Evolutionary conservation across 2,329 filamentous ascomycete genomes (phyloP).

Genomic region (Talaromyces sp.): DNA sequence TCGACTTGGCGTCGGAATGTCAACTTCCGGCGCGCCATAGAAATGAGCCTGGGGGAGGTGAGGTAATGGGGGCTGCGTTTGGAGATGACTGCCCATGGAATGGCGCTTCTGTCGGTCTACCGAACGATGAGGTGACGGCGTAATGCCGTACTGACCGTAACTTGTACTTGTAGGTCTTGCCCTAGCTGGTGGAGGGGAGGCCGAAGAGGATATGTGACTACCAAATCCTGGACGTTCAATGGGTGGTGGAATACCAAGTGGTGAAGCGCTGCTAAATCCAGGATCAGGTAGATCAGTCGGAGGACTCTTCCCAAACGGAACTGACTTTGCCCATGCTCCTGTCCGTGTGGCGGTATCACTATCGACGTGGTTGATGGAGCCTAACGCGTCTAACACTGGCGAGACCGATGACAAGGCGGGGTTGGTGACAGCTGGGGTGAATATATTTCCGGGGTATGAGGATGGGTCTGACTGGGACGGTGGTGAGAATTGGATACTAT

Average conservation of each 20-base stretch:
- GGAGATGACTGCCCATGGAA: slow-evolving; percentile 36
- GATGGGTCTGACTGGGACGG: slow-evolving; percentile 29
- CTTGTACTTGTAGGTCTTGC: slow-evolving; percentile 38
- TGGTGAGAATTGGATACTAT: slow-evolving; percentile 28
- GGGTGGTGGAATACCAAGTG: slow-evolving; percentile 38
- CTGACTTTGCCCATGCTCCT: slow-evolving; percentile 43
- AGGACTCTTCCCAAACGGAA: slow-evolving; percentile 46
- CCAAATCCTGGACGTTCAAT: slow-evolving; percentile 37
- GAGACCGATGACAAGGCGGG: slow-evolving; percentile 27
- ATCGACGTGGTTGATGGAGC: slow-evolving; percentile 29
- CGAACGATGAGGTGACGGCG: slow-evolving; percentile 36
- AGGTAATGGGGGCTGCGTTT: slow-evolving; percentile 55
- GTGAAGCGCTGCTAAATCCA: slow-evolving; percentile 35
- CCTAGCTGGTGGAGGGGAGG: slow-evolving; percentile 40
- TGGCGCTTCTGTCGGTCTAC: slow-evolving; percentile 38
- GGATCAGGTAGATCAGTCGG: slow-evolving; percentile 37
- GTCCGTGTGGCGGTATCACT: slow-evolving; percentile 37
- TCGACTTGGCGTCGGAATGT: slow-evolving; percentile 47
- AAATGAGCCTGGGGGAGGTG: slow-evolving; percentile 75
- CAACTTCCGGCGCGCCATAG: slow-evolving; percentile 70
- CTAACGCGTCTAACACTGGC: slow-evolving; percentile 39
- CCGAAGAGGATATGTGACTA: slow-evolving; percentile 39
- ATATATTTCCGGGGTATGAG: slow-evolving; percentile 28
- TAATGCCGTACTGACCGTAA: slow-evolving; percentile 37
- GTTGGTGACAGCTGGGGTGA: slow-evolving; percentile 25